Percentiles rank a stretch among this genome's conserved stretches.
Conservation (phyloP, 768 basidiomycete species). For the Termitomyces sp. region DNA sequence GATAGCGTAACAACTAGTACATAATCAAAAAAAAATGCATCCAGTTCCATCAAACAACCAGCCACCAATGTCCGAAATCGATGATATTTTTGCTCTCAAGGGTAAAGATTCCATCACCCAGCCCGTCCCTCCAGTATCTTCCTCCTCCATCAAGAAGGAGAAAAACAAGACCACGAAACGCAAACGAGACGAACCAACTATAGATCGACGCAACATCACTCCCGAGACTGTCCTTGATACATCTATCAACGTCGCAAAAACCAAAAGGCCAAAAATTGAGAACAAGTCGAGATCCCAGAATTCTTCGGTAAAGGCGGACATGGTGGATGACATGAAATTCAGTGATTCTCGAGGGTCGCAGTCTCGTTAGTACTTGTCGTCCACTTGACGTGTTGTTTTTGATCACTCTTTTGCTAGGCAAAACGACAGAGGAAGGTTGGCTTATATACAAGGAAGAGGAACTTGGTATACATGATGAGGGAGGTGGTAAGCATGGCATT, state of each 20-base stretch:
- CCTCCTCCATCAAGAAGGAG: constrained; percentile 40
- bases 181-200: constrained; percentile 18
- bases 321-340: constrained; percentile 50
- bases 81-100: constrained; percentile 74
- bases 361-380: constrained; percentile 49
- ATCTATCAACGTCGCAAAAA: constrained; percentile 34
- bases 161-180: constrained; percentile 41
- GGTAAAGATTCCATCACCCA: constrained; percentile 28
- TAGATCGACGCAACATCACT: constrained; percentile 26
- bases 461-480: constrained; percentile 61
- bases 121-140: constrained; percentile 26
- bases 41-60: constrained; percentile 15
- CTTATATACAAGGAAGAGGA: constrained; percentile 81
- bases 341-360: constrained; percentile 72
- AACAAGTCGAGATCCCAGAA: constrained; percentile 10
- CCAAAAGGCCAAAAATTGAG: constrained; percentile 37
- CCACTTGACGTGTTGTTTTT: constrained; percentile 1
- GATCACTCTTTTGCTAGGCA: constrained; percentile 43
- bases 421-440: constrained; percentile 79
- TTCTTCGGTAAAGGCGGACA: constrained; percentile 23
- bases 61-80: constrained; percentile 71
- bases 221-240: constrained; percentile 70
- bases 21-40: constrained; percentile 4
- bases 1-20: neutral
- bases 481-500: constrained; percentile 58